phyloP scores from a whole-genome alignment of 345 rosid genomes.

The Aquilaria yunnanensis region DNA sequence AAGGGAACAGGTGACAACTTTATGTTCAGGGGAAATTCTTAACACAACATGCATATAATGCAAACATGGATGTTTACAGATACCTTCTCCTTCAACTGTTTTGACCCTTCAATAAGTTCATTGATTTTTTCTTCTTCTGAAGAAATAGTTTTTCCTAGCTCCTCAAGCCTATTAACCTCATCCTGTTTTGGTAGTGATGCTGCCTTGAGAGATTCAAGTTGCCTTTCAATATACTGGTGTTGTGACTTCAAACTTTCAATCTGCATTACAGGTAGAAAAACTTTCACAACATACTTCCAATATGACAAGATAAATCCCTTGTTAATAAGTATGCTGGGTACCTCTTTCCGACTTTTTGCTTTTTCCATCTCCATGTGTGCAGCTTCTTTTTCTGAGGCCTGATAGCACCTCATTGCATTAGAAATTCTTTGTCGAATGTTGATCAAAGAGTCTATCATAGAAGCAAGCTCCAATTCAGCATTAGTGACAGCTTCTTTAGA shows the following conservation, averaged over 20 bases:
- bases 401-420: conserved; percentile 60
- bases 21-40: too few species aligned
- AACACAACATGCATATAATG: too few species aligned
- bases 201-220: conserved; percentile 70
- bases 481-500: conserved; percentile 57
- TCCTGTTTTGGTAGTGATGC: conserved; percentile 74
- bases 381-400: conserved; percentile 60
- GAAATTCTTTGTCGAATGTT: conserved; percentile 48
- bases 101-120: conserved; percentile 59
- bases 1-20: background rate
- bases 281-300: conserved; percentile 9
- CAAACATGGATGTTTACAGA: conserved; percentile 4
- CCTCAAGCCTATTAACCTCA: conserved; percentile 58
- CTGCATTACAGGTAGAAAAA: conserved; percentile 31
- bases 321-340: conserved; percentile 14
- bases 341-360: conserved; percentile 89
- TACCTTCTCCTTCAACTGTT: conserved; percentile 74
- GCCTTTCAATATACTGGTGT: conserved; percentile 64
- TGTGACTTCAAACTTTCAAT: conserved; percentile 76
- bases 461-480: conserved; percentile 73
- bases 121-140: conserved; percentile 71
- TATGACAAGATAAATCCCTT: conserved; percentile 7
- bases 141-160: conserved; percentile 51
- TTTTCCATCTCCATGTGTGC: conserved; percentile 71
- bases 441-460: conserved; percentile 44